Base-by-base conservation (phyloP, 2,329 filamentous ascomycete genomes). In the Camptophora hylomeconis region DNA sequence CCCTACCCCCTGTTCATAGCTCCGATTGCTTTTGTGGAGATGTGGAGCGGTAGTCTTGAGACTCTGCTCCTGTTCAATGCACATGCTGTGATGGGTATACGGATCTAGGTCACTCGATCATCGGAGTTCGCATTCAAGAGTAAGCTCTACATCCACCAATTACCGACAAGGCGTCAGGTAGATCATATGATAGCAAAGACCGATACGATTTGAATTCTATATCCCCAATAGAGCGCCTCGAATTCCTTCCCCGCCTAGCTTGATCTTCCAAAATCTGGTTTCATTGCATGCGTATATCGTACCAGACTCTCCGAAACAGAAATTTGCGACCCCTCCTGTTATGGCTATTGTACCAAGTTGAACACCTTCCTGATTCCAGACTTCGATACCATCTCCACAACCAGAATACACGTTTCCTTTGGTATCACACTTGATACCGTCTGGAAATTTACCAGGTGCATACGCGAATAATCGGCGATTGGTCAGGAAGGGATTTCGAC, bases 341-440 rank as follows among this genome's bases (percentile, higher is more conserved):
- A 69, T 47, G 37, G 63, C 61, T 24, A 76, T 67, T 50, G 74
- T 76, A 2, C 62, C 54, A 40, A 77, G 58, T 10, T 66, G 41
- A 2, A 45, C 53, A 1, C 66, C 67, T 0, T 54, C 56, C 0
- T 56, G 42, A 32, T 53, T 58, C 64, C 65, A 72, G 7, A 71
- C 55, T 35, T 69, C 56, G 12, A 72, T 48, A 0, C 67, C 67
- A 41, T 70, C 66, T 0, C 61, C 62, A 37, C 63, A 68, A 0
- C 61, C 65, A 17, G 58, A 57, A 47, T 68, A 72, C 1, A 72
- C 59, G 45, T 71, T 70, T 2, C 67, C 67, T 3, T 58, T 37
- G 1, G 52, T 53, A 39, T 72, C 67, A 20, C 59, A 57, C 37
- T 66, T 64, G 35, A 68, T 50, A 8, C 50, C 51, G 30, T 52